Evolutionary conservation across 1,139 yeast species (phyloP).

Genomic region (Citeromyces siamensis): DNA sequence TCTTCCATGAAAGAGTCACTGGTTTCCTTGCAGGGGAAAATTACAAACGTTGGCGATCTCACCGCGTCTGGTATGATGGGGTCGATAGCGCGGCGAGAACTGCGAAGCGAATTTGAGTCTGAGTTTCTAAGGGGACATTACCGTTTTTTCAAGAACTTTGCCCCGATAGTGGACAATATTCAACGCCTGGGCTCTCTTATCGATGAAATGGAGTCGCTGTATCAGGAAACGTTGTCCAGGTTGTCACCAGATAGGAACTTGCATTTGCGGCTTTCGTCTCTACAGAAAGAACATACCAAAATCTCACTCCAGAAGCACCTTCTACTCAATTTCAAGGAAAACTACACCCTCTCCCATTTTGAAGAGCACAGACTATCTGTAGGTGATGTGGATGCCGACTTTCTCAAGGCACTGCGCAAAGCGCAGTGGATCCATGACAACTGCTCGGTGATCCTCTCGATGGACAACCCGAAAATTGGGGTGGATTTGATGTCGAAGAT

Average conservation of each 20-base stretch:
- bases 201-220: constrained; percentile 19
- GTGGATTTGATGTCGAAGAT: constrained; percentile 52
- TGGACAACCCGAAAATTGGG: constrained; percentile 66
- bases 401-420: constrained; percentile 46
- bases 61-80: constrained; percentile 47
- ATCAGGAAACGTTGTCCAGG: background rate
- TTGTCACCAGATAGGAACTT: background rate
- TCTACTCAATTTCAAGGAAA: constrained; percentile 43
- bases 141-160: constrained; percentile 45
- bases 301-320: constrained; percentile 35
- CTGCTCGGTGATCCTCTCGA: constrained; percentile 55
- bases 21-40: constrained; percentile 29
- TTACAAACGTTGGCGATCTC: constrained; percentile 21
- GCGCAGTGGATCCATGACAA: constrained; percentile 54
- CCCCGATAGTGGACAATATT: constrained; percentile 30
- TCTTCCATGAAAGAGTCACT: constrained; percentile 35
- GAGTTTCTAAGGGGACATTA: constrained; percentile 56
- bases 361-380: constrained; percentile 48
- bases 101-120: constrained; percentile 60
- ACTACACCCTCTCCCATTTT: constrained; percentile 58
- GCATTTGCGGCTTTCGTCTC: background rate
- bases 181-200: constrained; percentile 28
- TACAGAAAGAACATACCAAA: background rate
- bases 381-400: constrained; percentile 39
- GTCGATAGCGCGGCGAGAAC: constrained; percentile 40